Percentiles rank a stretch among this genome's conserved stretches.
These are phyloP conservation scores for Fusarium concolor DNA, from an alignment of 2,329 filamentous ascomycete species.

Conservation along the genomic window DNA sequence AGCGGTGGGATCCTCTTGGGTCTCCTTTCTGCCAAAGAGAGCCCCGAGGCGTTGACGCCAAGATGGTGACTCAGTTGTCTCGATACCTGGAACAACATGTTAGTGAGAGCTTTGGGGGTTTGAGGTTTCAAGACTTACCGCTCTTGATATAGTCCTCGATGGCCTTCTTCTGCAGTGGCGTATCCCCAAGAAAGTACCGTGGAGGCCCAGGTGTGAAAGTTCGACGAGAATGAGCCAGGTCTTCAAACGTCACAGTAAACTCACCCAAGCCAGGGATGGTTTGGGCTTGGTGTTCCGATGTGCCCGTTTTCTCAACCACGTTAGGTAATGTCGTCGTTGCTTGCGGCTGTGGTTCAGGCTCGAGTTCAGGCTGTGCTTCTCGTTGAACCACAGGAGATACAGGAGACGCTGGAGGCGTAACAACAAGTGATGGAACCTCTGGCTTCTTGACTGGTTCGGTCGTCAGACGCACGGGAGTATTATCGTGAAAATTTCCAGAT, in stretches of 20 bases:
- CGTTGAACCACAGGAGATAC: not conserved
- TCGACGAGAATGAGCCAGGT: conserved; percentile 32
- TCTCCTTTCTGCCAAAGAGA: conserved; percentile 8
- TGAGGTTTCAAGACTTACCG: conserved; percentile 28
- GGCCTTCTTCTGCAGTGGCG: conserved; percentile 44
- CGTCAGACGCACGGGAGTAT: not conserved
- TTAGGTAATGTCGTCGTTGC: not conserved
- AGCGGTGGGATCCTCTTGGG: conserved; percentile 23
- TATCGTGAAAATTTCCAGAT: not conserved
- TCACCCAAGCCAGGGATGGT: conserved; percentile 12
- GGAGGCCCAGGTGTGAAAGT: conserved; percentile 41
- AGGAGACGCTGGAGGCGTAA: not conserved
- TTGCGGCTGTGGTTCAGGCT: not conserved
- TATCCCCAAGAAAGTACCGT: conserved; percentile 49
- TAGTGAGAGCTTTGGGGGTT: not conserved
- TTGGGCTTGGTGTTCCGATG: not conserved
- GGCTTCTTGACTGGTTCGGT: not conserved
- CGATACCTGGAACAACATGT: conserved; percentile 25
- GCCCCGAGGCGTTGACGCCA: conserved; percentile 24
- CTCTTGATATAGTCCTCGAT: conserved; percentile 39
- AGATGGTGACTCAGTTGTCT: conserved; percentile 11
- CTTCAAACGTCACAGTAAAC: conserved; percentile 26
- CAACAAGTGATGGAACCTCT: not conserved
- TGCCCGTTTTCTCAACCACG: not conserved
- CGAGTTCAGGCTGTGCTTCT: not conserved